A percentile compares a stretch with the other conserved stretches of the same genome.
Conservation (phyloP, 345 rosid genomes). For the Punica granatum region DNA sequence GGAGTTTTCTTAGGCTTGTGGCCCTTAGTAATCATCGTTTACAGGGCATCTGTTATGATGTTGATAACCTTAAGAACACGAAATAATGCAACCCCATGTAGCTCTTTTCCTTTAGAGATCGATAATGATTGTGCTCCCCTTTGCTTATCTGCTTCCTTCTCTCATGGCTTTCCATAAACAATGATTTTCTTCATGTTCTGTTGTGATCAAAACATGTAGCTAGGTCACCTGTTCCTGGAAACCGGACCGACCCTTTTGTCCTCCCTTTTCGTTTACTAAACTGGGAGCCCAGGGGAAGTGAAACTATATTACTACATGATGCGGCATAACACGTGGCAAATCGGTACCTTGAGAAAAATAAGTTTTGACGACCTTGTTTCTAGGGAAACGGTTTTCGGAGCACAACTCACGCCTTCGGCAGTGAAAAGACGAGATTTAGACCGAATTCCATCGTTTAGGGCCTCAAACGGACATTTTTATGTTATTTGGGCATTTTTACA, state of each 20-base stretch:
- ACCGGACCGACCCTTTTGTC: not conserved
- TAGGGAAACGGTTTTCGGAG: too few species aligned
- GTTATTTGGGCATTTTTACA: too few species aligned
- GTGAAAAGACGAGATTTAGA: too few species aligned
- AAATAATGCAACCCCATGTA: not conserved
- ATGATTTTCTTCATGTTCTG: not conserved
- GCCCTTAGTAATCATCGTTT: constrained; percentile 2
- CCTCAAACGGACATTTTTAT: too few species aligned
- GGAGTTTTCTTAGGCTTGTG: constrained; percentile 4
- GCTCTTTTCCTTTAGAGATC: not conserved
- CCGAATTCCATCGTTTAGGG: too few species aligned
- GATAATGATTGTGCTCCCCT: constrained; percentile 12
- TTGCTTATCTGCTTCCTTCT: not conserved
- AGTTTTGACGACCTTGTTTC: too few species aligned
- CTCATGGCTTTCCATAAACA: not conserved
- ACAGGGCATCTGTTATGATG: constrained; percentile 8
- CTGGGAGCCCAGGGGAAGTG: too few species aligned
- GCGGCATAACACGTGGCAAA: too few species aligned
- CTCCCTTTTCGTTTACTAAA: not conserved
- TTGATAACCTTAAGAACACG: not conserved
- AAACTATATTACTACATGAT: too few species aligned
- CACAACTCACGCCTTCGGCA: too few species aligned
- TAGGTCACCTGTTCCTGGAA: not conserved
- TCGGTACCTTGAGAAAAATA: too few species aligned
- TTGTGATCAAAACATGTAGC: not conserved